Evolutionary conservation across 805 yeast genomes (phyloP).

Genomic region (Kurtzmaniella cleridarum): DNA sequence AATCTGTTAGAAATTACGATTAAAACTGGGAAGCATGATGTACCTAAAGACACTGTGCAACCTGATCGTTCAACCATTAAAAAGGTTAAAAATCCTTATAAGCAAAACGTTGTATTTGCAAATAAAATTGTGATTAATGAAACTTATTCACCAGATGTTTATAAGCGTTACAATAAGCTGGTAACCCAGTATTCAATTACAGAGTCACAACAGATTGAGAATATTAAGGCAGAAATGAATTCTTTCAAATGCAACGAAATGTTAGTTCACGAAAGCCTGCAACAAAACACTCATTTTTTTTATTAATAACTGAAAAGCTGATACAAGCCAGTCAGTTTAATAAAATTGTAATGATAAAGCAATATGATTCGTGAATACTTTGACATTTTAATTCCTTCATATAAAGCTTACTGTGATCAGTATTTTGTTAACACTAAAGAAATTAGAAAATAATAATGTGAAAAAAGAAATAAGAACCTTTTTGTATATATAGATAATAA

Average conservation of each 20-base stretch:
- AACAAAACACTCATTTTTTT: slow-evolving; percentile 61
- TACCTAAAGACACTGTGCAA: neutral
- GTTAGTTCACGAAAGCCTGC: slow-evolving; percentile 62
- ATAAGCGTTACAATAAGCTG: slow-evolving; percentile 49
- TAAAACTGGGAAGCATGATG: slow-evolving; percentile 8
- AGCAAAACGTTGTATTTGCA: slow-evolving; percentile 39
- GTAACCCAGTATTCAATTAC: slow-evolving; percentile 47
- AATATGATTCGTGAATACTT: too few species aligned
- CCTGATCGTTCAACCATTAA: neutral
- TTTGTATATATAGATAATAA: too few species aligned
- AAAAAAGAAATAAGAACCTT: too few species aligned
- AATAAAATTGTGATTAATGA: slow-evolving; percentile 44
- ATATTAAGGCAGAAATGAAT: slow-evolving; percentile 62
- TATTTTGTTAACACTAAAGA: too few species aligned
- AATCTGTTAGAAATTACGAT: slow-evolving; percentile 22
- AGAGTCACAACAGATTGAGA: slow-evolving; percentile 45
- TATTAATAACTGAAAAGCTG: slow-evolving; percentile 25
- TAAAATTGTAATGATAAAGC: too few species aligned
- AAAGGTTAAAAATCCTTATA: slow-evolving; percentile 3
- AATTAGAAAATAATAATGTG: too few species aligned
- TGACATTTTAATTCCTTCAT: too few species aligned
- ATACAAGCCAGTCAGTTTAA: neutral
- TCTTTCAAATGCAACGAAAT: slow-evolving; percentile 57
- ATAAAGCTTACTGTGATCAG: too few species aligned
- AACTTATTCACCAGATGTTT: slow-evolving; percentile 46